Evolutionary conservation across 1,284 basidiomycete genomes (phyloP).

Genomic region (Ustilago bromivora): DNA sequence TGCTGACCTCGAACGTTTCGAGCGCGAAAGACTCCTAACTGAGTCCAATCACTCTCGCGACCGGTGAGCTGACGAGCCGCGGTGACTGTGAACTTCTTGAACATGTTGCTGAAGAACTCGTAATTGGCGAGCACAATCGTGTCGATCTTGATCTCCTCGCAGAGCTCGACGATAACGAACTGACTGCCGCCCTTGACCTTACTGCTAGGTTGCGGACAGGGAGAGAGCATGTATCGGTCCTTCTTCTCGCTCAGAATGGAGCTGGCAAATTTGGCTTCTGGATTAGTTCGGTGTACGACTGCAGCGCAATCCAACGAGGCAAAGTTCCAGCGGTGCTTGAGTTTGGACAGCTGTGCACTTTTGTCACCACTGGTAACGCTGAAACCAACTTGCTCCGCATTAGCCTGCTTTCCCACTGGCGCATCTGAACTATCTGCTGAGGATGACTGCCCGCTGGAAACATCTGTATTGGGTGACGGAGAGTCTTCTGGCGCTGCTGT

Average conservation of each 20-base stretch:
- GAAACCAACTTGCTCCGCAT: constrained; percentile 9
- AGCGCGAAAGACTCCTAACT: constrained; percentile 80
- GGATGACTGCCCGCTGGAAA: neutral
- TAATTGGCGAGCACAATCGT: constrained; percentile 95
- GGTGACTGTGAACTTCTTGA: constrained; percentile 89
- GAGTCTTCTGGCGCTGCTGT: neutral
- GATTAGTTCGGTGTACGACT: constrained; percentile 85
- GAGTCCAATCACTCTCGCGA: constrained; percentile 75
- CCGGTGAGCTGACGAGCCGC: constrained; percentile 81
- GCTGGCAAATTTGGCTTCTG: constrained; percentile 83
- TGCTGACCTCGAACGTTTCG: constrained; percentile 93
- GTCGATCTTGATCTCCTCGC: constrained; percentile 96
- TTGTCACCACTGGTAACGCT: constrained; percentile 49
- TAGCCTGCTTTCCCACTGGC: neutral
- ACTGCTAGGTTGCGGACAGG: constrained; percentile 75
- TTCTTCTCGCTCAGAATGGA: constrained; percentile 89
- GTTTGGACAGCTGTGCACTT: constrained; percentile 41
- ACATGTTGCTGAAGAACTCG: constrained; percentile 97
- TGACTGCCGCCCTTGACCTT: constrained; percentile 71
- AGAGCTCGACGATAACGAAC: constrained; percentile 93
- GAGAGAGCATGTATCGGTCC: constrained; percentile 96
- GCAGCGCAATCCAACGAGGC: constrained; percentile 93
- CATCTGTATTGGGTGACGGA: neutral
- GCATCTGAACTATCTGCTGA: neutral
- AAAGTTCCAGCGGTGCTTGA: constrained; percentile 81